phyloP scores from a whole-genome alignment of 2,329 filamentous ascomycete species.

The Periconia macrospinosa region DNA sequence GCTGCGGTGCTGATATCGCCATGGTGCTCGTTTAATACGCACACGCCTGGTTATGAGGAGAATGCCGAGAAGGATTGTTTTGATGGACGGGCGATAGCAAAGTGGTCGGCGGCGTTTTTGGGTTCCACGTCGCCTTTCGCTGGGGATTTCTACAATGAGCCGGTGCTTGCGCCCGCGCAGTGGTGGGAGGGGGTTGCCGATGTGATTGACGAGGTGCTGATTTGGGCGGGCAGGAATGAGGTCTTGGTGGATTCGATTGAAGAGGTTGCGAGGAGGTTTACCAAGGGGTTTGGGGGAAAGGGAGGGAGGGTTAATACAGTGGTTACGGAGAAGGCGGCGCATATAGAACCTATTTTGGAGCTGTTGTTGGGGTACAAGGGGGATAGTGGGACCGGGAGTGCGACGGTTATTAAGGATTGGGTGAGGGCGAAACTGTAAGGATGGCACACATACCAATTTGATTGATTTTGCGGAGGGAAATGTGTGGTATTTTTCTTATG shows the following conservation, averaged over 20 bases:
- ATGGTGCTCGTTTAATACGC: slow-evolving; percentile 58
- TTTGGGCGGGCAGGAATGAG: slow-evolving; percentile 60
- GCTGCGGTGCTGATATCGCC: slow-evolving; percentile 60
- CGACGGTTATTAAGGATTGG: slow-evolving; percentile 43
- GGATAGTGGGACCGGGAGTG: slow-evolving; percentile 38
- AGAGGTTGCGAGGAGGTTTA: slow-evolving; percentile 53
- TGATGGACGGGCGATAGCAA: slow-evolving; percentile 39
- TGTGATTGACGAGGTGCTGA: slow-evolving; percentile 51
- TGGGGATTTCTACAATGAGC: slow-evolving; percentile 57
- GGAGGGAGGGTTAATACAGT: slow-evolving; percentile 38
- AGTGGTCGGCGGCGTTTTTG: slow-evolving; percentile 56
- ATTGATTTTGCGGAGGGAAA: too few species aligned
- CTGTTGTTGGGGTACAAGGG: slow-evolving; percentile 43
- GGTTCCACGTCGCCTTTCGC: slow-evolving; percentile 49
- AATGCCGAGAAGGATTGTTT: slow-evolving; percentile 59
- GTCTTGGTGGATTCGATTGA: slow-evolving; percentile 59
- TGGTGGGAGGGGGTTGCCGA: slow-evolving; percentile 58
- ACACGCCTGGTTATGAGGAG: slow-evolving; percentile 45
- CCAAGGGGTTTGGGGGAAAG: slow-evolving; percentile 39
- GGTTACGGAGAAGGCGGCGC: slow-evolving; percentile 41
- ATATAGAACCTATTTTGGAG: slow-evolving; percentile 49
- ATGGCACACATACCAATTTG: not conserved
- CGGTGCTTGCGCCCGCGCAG: slow-evolving; percentile 49
- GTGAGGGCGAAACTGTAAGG: slow-evolving; percentile 37
- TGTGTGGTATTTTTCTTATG: too few species aligned